Evolutionary conservation across 352 stramenopile genomes (phyloP), one percentile per base, ranked within the genome.

Genomic region (Nothophytophthora sp.): DNA sequence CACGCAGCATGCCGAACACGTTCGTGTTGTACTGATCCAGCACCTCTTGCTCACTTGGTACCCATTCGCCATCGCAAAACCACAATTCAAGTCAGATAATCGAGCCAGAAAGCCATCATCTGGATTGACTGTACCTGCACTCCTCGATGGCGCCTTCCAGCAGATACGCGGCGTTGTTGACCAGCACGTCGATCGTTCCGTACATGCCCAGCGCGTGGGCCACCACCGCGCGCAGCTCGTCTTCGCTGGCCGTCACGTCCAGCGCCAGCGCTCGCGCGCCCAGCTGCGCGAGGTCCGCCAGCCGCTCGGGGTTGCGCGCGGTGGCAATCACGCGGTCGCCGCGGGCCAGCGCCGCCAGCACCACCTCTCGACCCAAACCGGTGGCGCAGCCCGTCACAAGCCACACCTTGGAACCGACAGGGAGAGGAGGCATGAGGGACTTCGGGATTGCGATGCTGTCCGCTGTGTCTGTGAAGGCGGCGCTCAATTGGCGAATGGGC

Each of bases 131-230:
- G 19, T 38, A 68, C 60, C 60, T 73, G 56, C 59, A 70, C 53
- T 77, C 70, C 33, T 81, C 70, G 16, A 72, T 60, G 7, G 55
- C 59, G 3, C 67, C 71, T 41, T 66, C 42, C 20, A 76, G 56
- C 23, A 66, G 40, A 35, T 81, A 74, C 16, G 61, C 67, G 16
- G 66, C 66, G 47, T 80, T 80, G 44, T 80, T 76, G 15, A 76
- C 64, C 19, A 80, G 42, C 13, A 77, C 46, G 43, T 76, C 64
- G 44, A 76, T 65, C 9, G 44, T 54, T 10, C 63, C 70, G 19
- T 67, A 61, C 33, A 50, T 42, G 2, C 22, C 49, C 15, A 60
- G 25, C 15, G 63, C 59, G 0, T 50, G n/a, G 6, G 43, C 44
- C n/a, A 65, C 52, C 16, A 69, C 51, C 8, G 50, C 13, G 18